Conservation (phyloP, 495 filamentous ascomycete species). For the Pseudoneurospora amorphoporcata region DNA sequence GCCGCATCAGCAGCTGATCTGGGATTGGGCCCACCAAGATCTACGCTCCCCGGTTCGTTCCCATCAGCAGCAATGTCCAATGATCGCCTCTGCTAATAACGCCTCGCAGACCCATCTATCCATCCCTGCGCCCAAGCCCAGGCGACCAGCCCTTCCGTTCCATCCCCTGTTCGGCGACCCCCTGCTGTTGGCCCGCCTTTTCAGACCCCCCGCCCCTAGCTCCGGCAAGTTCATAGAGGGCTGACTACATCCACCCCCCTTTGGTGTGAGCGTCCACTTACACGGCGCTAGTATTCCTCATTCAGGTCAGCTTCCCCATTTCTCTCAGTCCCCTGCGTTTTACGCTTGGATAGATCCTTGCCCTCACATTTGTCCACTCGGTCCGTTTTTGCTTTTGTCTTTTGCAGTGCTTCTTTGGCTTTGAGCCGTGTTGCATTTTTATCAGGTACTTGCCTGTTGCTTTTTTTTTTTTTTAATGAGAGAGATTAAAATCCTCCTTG, state of each 20-base stretch:
- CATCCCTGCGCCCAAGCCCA: slow-evolving; percentile 6
- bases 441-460: not conserved
- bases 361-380: slow-evolving; percentile 4
- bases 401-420: slow-evolving; percentile 4
- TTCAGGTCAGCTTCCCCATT: slow-evolving; percentile 6
- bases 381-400: slow-evolving; percentile 12
- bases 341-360: not conserved
- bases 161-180: not conserved
- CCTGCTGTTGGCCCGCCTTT: slow-evolving; percentile 1
- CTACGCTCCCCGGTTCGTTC: slow-evolving; percentile 13
- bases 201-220: not conserved
- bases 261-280: slow-evolving; percentile 7
- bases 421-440: not conserved
- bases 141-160: slow-evolving; percentile 9
- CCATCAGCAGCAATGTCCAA: slow-evolving; percentile 15
- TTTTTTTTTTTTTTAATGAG: not conserved
- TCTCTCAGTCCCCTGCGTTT: not conserved
- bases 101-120: slow-evolving; percentile 17
- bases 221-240: not conserved
- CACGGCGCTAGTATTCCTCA: slow-evolving; percentile 6
- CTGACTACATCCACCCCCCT: not conserved
- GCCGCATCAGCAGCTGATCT: slow-evolving; percentile 19
- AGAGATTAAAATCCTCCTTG: not conserved
- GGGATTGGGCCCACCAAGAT: slow-evolving; percentile 20
- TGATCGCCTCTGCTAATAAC: slow-evolving; percentile 14